phyloP scores from a whole-genome alignment of 1,284 basidiomycete species.

The Paramarasmius palmivorus region DNA sequence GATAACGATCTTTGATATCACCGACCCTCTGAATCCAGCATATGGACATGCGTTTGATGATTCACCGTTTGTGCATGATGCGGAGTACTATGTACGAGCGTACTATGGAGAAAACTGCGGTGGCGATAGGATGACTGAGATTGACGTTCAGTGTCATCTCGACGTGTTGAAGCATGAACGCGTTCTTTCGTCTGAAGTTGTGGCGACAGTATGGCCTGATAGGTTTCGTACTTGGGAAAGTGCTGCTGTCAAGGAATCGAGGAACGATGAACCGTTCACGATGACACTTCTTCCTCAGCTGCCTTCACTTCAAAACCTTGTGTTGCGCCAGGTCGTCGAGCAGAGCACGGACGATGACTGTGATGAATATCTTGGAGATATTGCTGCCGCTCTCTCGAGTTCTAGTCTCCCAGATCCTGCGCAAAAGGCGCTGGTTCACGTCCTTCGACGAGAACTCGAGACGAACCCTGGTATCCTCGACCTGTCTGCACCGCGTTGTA shows the following conservation, averaged over 20 bases:
- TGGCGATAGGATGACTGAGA: constrained; percentile 11
- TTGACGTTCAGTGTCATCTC: constrained; percentile 15
- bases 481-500: too few species aligned
- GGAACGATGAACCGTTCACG: neutral
- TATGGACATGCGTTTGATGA: neutral
- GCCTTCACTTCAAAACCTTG: constrained; percentile 27
- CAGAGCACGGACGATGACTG: constrained; percentile 24
- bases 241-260: too few species aligned
- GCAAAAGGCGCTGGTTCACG: constrained; percentile 20
- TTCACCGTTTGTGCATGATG: neutral
- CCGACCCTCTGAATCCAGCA: neutral
- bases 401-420: constrained; percentile 22
- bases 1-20: neutral
- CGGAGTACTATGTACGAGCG: neutral
- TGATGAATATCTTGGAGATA: constrained; percentile 19
- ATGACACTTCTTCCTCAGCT: constrained; percentile 15
- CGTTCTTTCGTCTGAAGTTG: constrained; percentile 20
- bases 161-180: constrained; percentile 15
- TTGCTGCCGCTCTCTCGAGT: constrained; percentile 22
- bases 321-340: constrained; percentile 25
- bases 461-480: neutral
- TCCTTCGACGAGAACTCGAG: constrained; percentile 17
- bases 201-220: constrained; percentile 29
- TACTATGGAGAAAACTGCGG: neutral
- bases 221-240: too few species aligned